A percentile compares a stretch with the other conserved stretches of the same genome.
Evolutionary conservation across 2,329 filamentous ascomycete genomes (phyloP).

Genomic region (Pseudocercospora cruenta): DNA sequence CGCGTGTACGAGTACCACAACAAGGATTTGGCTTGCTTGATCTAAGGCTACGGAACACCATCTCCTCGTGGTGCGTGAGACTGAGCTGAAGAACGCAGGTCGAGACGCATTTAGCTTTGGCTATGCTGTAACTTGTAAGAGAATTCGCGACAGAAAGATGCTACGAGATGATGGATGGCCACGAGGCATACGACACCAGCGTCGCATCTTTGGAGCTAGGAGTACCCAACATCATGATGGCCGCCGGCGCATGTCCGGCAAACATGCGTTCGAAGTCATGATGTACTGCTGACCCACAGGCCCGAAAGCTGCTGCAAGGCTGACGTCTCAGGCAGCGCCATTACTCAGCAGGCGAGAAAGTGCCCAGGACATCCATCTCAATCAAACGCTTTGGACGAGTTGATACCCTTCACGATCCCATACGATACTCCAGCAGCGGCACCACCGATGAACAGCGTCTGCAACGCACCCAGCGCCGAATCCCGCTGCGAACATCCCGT

Average conservation of each 20-base stretch:
- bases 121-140: constrained; percentile 4
- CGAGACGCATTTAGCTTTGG: constrained; percentile 12
- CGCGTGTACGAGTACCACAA: constrained; percentile 4
- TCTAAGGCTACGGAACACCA: constrained; percentile 6
- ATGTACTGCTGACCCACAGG: not conserved
- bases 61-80: not conserved
- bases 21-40: constrained; percentile 9
- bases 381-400: constrained; percentile 21
- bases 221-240: not conserved
- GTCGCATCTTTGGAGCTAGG: not conserved
- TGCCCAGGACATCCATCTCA: not conserved
- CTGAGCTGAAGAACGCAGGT: constrained; percentile 5
- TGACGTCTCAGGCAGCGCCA: not conserved
- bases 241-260: not conserved
- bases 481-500: constrained; percentile 34
- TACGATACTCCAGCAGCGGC: constrained; percentile 44
- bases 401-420: constrained; percentile 44
- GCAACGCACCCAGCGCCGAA: constrained; percentile 37
- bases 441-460: constrained; percentile 43
- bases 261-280: not conserved
- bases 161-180: not conserved
- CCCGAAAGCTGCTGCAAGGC: not conserved
- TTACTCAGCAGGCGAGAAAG: not conserved
- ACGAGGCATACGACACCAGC: not conserved
- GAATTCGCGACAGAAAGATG: not conserved